Base-by-base conservation (phyloP, 2,329 filamentous ascomycete genomes). In the Elsinoe batatas region DNA sequence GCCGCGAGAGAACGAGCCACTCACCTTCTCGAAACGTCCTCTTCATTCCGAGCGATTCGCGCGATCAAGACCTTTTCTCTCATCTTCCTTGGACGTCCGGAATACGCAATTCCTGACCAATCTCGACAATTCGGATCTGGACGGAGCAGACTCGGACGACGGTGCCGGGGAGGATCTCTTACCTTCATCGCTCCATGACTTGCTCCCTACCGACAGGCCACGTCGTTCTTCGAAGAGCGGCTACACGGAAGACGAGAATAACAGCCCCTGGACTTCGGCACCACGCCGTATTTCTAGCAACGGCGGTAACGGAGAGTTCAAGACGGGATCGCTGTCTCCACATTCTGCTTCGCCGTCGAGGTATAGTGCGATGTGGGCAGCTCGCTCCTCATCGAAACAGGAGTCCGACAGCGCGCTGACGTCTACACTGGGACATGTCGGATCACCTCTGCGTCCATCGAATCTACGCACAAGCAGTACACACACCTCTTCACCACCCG, bases 151-250 rank as follows among this genome's bases (percentile, higher is more conserved):
- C 59, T 75, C 77, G 56, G 93, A 94, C 64, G 80, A 85, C 30
- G 91, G 93, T 63, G 88, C 95, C 68, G 91, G 95, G 65, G 91
- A 95, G 66, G 90, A 95, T 64, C 88, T 93, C 64, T 77, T 97
- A 8, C 93, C 91, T 0, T 86, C 77, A 26, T 81, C 77, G 56
- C 68, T 85, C 44, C 80, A 81, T 60, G 81, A 85, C 63, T 74
- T 84, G 12, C 74, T 84, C 33, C 80, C 81, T 0, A 79, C 82
- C 61, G 80, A 82, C 63, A 78, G 77, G 62, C 75, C 79, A 66
- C 75, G 81, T 44, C 75, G 81, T 15, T 74, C 80, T 53, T 83
- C 81, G 11, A 75, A 80, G 44, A 79, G 78, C 12, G 78, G 80
- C 33, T 73, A 75, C 54, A 79, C 81, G 47, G 71, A 76, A 53